Conservation (phyloP, 2,329 filamentous ascomycete genomes). For the Paraconiothyrium sp. region DNA sequence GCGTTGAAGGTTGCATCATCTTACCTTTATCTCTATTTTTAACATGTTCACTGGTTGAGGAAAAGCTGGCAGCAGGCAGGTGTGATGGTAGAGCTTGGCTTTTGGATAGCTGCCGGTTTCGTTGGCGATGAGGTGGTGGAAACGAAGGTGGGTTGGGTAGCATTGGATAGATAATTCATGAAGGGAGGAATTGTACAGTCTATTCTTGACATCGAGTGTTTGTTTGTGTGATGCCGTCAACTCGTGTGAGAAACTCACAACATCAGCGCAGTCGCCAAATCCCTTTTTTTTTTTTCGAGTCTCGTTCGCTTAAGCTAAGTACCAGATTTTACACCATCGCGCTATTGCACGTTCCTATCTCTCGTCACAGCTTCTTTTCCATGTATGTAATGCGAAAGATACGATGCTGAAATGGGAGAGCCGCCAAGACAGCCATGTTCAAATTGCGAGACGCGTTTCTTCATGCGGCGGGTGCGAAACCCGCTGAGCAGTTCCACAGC, state of each 20-base stretch:
- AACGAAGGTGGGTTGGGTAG: neutral
- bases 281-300: too few species aligned
- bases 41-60: constrained; percentile 20
- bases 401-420: neutral
- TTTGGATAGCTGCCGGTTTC: neutral
- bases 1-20: constrained; percentile 4
- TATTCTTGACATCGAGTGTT: neutral
- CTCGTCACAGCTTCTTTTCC: neutral
- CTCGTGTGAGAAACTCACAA: neutral
- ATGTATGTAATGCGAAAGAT: neutral
- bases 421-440: neutral
- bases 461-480: constrained; percentile 1
- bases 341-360: neutral
- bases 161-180: constrained; percentile 2
- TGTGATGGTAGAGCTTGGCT: neutral
- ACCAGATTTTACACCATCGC: neutral
- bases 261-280: too few species aligned
- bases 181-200: neutral
- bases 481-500: neutral
- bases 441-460: constrained; percentile 1
- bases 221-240: neutral
- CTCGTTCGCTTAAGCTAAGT: too few species aligned
- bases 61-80: too few species aligned
- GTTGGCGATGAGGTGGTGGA: neutral
- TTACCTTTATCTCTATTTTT: constrained; percentile 21